Conservation (phyloP, 805 yeast species). For the Hanseniaspora lachancei region DNA sequence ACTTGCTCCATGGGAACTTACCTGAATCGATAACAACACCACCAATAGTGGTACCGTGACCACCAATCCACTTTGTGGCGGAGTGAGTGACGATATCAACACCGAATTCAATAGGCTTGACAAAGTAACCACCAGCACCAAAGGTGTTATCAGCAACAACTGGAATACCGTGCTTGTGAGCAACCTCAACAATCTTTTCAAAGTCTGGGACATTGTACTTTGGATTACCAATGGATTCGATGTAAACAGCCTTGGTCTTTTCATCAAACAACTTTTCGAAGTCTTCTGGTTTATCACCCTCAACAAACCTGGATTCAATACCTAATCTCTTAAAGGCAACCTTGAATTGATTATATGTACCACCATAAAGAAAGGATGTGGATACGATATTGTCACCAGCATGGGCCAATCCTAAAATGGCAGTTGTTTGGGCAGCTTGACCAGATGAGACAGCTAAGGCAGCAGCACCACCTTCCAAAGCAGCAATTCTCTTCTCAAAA, state of each 20-base stretch:
- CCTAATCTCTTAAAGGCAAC: slow-evolving; percentile 84
- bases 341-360: slow-evolving; percentile 90
- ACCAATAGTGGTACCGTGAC: slow-evolving; percentile 89
- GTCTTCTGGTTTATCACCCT: slow-evolving; percentile 63
- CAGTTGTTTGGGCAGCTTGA: slow-evolving; percentile 86
- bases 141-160: slow-evolving; percentile 91
- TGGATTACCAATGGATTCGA: slow-evolving; percentile 90
- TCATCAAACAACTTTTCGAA: slow-evolving; percentile 65
- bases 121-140: slow-evolving; percentile 88
- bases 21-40: slow-evolving; percentile 87
- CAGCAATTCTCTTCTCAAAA: slow-evolving; percentile 83
- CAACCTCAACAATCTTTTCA: slow-evolving; percentile 56
- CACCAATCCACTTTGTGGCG: slow-evolving; percentile 96
- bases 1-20: slow-evolving; percentile 78
- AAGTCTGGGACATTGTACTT: slow-evolving; percentile 86
- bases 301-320: slow-evolving; percentile 70
- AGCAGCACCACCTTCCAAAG: slow-evolving; percentile 82
- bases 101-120: slow-evolving; percentile 75
- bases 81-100: slow-evolving; percentile 88
- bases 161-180: slow-evolving; percentile 78
- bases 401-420: slow-evolving; percentile 71
- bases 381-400: slow-evolving; percentile 83
- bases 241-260: slow-evolving; percentile 76
- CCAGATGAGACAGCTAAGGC: slow-evolving; percentile 91
- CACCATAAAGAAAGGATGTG: slow-evolving; percentile 82